Percentiles rank a stretch among this genome's conserved stretches.
Conservation (phyloP, 805 yeast species). For the Candida xyloterini region DNA sequence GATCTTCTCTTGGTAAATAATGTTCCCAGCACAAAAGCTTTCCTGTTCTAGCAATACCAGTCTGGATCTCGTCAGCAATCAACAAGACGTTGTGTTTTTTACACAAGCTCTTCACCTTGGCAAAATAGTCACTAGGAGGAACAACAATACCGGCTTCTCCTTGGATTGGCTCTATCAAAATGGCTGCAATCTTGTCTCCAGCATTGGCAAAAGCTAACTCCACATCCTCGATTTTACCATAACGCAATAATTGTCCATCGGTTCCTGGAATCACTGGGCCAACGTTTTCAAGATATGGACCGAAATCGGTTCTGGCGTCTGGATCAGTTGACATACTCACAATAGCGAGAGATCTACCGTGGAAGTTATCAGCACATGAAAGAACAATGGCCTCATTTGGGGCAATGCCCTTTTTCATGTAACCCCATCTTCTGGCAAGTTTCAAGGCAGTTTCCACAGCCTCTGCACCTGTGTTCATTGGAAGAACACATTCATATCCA, state of each 20-base stretch:
- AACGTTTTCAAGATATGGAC: constrained; percentile 82
- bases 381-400: constrained; percentile 81
- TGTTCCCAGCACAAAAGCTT: constrained; percentile 90
- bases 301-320: constrained; percentile 83
- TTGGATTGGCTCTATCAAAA: constrained; percentile 91
- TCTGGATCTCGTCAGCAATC: constrained; percentile 96
- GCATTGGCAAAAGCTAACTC: constrained; percentile 76
- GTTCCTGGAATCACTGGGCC: constrained; percentile 85
- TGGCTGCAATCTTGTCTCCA: constrained; percentile 88
- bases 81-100: constrained; percentile 79
- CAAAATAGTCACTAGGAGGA: constrained; percentile 79
- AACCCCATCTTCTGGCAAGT: constrained; percentile 97
- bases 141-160: constrained; percentile 99
- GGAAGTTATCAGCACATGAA: constrained; percentile 89
- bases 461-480: constrained; percentile 99
- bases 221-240: constrained; percentile 83
- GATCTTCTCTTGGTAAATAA: constrained; percentile 53
- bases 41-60: constrained; percentile 97
- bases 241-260: constrained; percentile 58
- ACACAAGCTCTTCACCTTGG: constrained; percentile 70
- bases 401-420: constrained; percentile 79
- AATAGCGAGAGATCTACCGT: constrained; percentile 93
- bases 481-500: constrained; percentile 87
- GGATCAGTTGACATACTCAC: constrained; percentile 96
- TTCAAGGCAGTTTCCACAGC: constrained; percentile 96